Evolutionary conservation across 306 rosid genomes (phyloP).

Genomic region (Acacia crassicarpa): DNA sequence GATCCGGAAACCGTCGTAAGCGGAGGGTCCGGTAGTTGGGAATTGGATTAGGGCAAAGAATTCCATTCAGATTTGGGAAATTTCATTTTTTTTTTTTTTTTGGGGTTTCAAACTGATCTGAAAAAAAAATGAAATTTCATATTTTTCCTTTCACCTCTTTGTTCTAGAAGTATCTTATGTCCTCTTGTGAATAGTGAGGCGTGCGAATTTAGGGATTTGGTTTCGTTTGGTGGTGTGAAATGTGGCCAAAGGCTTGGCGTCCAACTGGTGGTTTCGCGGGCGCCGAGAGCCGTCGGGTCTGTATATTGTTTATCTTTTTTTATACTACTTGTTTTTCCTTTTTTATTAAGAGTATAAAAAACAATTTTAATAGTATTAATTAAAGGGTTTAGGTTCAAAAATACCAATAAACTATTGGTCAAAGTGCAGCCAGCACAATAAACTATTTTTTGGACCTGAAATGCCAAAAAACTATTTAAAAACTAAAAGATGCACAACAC

Average conservation of each 20-base stretch:
- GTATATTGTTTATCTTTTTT: no score
- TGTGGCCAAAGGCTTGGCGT: not conserved
- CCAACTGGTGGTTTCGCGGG: not conserved
- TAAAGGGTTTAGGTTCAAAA: no score
- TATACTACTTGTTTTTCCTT: no score
- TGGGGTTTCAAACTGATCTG: not conserved
- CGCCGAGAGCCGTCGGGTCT: not conserved
- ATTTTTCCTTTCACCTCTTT: not conserved
- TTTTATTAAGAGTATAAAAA: no score
- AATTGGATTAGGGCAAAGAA: constrained; percentile 43
- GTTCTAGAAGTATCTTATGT: not conserved
- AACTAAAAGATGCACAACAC: no score
- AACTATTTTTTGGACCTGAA: no score
- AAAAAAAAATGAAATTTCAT: not conserved
- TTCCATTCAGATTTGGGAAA: constrained; percentile 48
- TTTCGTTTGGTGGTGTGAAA: not conserved
- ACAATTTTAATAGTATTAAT: no score
- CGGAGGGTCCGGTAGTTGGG: constrained; percentile 30
- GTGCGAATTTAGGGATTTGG: not conserved
- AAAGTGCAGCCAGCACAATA: no score
- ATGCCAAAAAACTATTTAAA: no score
- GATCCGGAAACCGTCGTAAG: constrained; percentile 33
- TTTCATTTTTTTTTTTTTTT: constrained; percentile 27
- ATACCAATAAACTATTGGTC: no score
- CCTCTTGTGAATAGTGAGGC: not conserved